phyloP scores from a whole-genome alignment of 177 flowering plant genomes.

The Vitis hybrid region DNA sequence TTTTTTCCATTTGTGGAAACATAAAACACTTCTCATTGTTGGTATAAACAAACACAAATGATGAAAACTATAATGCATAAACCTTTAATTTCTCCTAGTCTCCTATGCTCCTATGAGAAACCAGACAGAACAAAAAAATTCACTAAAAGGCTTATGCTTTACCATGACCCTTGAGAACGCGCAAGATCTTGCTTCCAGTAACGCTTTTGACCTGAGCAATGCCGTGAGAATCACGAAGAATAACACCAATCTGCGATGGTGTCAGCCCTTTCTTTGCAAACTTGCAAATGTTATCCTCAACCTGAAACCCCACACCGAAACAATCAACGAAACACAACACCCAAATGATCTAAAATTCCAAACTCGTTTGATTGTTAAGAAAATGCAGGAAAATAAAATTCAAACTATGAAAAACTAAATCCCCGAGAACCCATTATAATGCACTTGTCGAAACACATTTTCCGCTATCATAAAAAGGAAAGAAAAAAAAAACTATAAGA shows the following conservation, averaged over 20 bases:
- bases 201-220: slow-evolving; percentile 76
- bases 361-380: not conserved
- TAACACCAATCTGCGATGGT: slow-evolving; percentile 90
- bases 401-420: too few relatives aligned
- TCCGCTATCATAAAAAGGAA: not conserved
- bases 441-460: too few relatives aligned
- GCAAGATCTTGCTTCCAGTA: slow-evolving; percentile 72
- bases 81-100: too few relatives aligned
- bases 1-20: too few relatives aligned
- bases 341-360: not conserved
- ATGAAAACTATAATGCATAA: too few relatives aligned
- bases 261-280: slow-evolving; percentile 89
- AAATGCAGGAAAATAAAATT: too few relatives aligned
- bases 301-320: slow-evolving; percentile 29
- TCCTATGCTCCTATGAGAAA: not conserved
- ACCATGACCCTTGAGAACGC: slow-evolving; percentile 79
- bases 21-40: too few relatives aligned
- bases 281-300: slow-evolving; percentile 85
- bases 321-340: not conserved
- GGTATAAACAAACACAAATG: too few relatives aligned
- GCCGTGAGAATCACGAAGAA: slow-evolving; percentile 89
- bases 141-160: not conserved
- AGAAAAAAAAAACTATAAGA: not conserved
- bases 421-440: too few relatives aligned
- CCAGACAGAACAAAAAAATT: not conserved